Percentiles rank a stretch among this genome's conserved stretches.
phyloP scores from a whole-genome alignment of 805 yeast species.

The Monosporozyma unispora region DNA sequence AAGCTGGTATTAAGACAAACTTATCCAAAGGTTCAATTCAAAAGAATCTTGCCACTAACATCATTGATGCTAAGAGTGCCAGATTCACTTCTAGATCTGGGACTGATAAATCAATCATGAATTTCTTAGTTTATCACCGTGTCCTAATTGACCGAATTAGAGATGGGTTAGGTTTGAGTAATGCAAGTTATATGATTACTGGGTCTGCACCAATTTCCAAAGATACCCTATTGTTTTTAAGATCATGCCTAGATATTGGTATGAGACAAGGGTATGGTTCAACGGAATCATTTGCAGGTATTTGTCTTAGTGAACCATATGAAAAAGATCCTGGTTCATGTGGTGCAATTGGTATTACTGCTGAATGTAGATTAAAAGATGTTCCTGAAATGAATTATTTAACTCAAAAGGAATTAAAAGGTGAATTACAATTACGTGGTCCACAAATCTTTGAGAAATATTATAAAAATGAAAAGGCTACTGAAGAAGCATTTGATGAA shows the following conservation, averaged over 20 bases:
- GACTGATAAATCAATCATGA: conserved; percentile 33
- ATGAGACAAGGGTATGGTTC: conserved; percentile 67
- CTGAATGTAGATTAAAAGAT: conserved; percentile 53
- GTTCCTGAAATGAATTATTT: conserved; percentile 55
- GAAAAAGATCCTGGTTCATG: conserved; percentile 47
- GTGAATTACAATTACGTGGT: conserved; percentile 58
- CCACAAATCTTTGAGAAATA: conserved; percentile 52
- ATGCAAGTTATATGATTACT: conserved; percentile 33
- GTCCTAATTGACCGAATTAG: conserved; percentile 37
- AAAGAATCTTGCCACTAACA: conserved; percentile 20
- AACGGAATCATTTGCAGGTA: conserved; percentile 65
- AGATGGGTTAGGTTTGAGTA: conserved; percentile 40
- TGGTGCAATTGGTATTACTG: conserved; percentile 48
- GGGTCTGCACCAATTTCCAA: conserved; percentile 70
- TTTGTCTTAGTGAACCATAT: conserved; percentile 35
- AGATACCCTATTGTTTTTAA: conserved; percentile 51
- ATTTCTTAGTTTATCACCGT: conserved; percentile 27
- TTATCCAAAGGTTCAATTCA: conserved; percentile 16
- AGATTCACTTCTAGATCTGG: conserved; percentile 28
- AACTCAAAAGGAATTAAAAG: conserved; percentile 38
- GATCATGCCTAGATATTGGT: conserved; percentile 50
- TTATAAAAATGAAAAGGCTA: conserved; percentile 48
- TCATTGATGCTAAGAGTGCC: conserved; percentile 18
- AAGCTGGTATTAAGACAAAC: conserved; percentile 45
- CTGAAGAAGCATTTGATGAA: conserved; percentile 41